Percentiles rank a stretch among this genome's conserved stretches.
phyloP scores from a whole-genome alignment of 768 basidiomycete species.

The Trametes coccinea region DNA sequence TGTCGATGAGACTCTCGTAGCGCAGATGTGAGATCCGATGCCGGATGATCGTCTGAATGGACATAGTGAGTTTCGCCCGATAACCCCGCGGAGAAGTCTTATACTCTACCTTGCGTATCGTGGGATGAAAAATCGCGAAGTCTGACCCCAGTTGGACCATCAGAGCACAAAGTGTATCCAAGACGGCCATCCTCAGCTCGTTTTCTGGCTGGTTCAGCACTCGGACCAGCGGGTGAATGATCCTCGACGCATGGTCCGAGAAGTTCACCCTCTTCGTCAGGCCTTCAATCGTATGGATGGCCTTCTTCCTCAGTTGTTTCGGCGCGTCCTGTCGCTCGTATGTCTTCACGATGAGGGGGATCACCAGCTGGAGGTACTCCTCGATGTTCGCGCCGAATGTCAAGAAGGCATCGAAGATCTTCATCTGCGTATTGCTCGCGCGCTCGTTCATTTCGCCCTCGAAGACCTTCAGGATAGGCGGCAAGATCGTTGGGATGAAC shows the following conservation, averaged over 20 bases:
- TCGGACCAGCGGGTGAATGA: constrained; percentile 92
- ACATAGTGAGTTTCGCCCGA: neutral
- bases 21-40: constrained; percentile 76
- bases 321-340: constrained; percentile 83
- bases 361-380: constrained; percentile 95
- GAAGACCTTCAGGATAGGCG: constrained; percentile 86
- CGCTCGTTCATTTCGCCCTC: constrained; percentile 87
- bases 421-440: constrained; percentile 74
- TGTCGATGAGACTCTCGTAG: constrained; percentile 87
- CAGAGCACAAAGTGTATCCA: constrained; percentile 92
- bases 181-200: constrained; percentile 81
- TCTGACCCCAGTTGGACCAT: constrained; percentile 94
- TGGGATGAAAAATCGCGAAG: constrained; percentile 96
- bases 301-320: constrained; percentile 76
- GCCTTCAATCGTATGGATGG: constrained; percentile 89
- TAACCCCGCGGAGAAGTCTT: neutral
- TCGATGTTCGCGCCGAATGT: constrained; percentile 97
- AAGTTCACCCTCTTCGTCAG: constrained; percentile 93
- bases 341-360: constrained; percentile 90
- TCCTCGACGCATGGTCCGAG: constrained; percentile 94
- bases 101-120: constrained; percentile 81
- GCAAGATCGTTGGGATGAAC: constrained; percentile 87
- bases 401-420: constrained; percentile 91
- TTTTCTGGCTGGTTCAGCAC: constrained; percentile 74
- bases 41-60: constrained; percentile 64